These are phyloP conservation scores for Phoma sp. DNA, from an alignment of 2,329 filamentous ascomycete genomes.

Conservation along the genomic window DNA sequence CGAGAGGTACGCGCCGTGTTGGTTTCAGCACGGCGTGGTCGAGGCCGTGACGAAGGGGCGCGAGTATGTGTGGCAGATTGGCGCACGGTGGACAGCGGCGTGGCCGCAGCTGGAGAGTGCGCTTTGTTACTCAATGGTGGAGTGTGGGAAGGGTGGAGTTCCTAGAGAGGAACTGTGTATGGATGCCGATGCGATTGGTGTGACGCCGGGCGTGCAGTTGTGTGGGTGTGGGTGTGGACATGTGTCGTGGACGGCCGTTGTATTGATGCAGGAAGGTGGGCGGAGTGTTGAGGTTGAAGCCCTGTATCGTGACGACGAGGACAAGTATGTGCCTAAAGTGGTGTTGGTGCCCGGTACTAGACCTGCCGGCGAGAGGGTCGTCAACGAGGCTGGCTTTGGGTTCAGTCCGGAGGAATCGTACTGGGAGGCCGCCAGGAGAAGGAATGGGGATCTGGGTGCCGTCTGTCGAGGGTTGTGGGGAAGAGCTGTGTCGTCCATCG, in stretches of 20 bases:
- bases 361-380: neutral
- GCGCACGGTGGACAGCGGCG: neutral
- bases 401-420: conserved; percentile 7
- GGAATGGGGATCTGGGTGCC: conserved; percentile 9
- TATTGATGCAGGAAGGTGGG: conserved; percentile 5
- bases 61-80: neutral
- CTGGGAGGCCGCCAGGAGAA: conserved; percentile 14
- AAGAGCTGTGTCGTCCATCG: neutral
- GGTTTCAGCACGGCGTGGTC: neutral
- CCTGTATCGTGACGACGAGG: neutral
- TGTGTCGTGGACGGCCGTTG: neutral
- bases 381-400: neutral
- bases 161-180: neutral
- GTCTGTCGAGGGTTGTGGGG: conserved; percentile 4
- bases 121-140: neutral
- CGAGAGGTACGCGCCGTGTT: neutral
- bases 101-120: conserved; percentile 3
- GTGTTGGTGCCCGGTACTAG: neutral
- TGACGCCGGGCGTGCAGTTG: neutral
- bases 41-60: neutral
- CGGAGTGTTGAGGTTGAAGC: neutral
- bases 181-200: neutral
- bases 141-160: neutral
- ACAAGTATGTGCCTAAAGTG: neutral
- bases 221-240: neutral